Evolutionary conservation across 1,139 yeast genomes (phyloP), one percentile per base, ranked within the genome.

Genomic region (Protomyces macrosporus): DNA sequence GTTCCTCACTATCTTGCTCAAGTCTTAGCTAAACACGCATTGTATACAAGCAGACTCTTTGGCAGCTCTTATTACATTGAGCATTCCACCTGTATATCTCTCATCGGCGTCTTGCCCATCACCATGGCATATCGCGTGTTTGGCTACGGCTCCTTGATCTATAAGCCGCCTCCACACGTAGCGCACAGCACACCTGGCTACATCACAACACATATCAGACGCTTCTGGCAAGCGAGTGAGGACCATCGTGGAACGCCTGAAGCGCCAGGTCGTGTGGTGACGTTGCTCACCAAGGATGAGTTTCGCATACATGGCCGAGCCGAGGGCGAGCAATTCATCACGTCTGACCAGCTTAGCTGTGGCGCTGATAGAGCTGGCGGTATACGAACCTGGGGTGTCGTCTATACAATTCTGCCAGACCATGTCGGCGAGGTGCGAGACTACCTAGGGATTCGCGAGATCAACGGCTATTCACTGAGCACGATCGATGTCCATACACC

Each of bases 211-310:
- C 90, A 79, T 69, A 82, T 87, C 1, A 79, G 98, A 33, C 77
- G 97, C 63, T 91, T 91, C 73, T 91, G 97, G 97, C 97, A 90
- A 75, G 83, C 55, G 23, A 52, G 60, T 14, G 63, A 57, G 30
- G 98, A 91, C 73, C 97, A 91, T 73, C 76, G 98, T 63, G 98
- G 98, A 0, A 88, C 96, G 0, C 90, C 90, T 0, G 88, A 83
- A 64, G 73, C 76, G 7, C 96, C 96, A 0, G 98, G 98, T 0
- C 75, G 97, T 54, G 97, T 91, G 1, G 96, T 84, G 1, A 91
- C 97, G 0, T 77, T 91, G 55, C 77, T 91, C 0, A 82, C 64
- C 74, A 81, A 68, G 75, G 80, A 51, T 83, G 86, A 70, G 77
- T 90, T 70, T 77, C 12, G 62, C 45, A 14, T 9, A 50, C 16